Base-by-base conservation (phyloP, 169 alveolate genomes). In the Eimeria acervulina region DNA sequence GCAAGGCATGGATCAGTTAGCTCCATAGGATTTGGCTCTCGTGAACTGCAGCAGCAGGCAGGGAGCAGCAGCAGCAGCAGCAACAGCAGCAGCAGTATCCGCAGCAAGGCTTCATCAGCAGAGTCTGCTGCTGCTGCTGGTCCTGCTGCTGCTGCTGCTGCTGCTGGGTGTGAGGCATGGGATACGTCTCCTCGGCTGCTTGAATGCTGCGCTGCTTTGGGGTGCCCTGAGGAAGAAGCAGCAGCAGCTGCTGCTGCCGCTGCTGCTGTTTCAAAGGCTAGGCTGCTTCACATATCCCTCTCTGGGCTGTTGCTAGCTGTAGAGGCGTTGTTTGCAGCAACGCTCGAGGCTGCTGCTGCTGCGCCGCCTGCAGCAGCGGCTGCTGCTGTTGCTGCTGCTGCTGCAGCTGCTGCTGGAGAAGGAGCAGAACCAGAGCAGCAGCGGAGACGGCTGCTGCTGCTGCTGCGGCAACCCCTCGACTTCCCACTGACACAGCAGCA, bases 161-260 rank as follows among this genome's bases (percentile, higher is more conserved):
- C 47, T 28, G 84, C 84, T 28, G 47, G 40, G 52, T 15, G 26
- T 38, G 84, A 28, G 7, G 40, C 28, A 31, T 78, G 89, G 89
- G 33, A 78, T 28, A 42, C 89, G 38, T 59, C 89, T 12, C 38
- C 89, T 19, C 89, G 89, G 55, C 89, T 78, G 63, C 66, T 78
- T 0, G 89, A 78, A 63, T 78, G 89, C 63, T 78, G 89, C 89
- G 55, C 63, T 42, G 89, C 89, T 0, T 23, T 78, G n/a, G 89
- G 89, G 7, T 19, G 63, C 23, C 89, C 89, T 0, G 89, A 78
- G 8, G 89, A 78, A 8, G 89, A 78, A 42, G 63, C 89, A 38
- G 89, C 89, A 78, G 89, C 89, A 78, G 63, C 89, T 13, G 89
- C 33, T 38, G 89, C 89, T 1, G 89, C 89, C 5, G 89, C 89